Percentiles rank a stretch among this genome's conserved stretches.
These are phyloP conservation scores for Filosporella fistucella DNA, from an alignment of 495 filamentous ascomycete species.

Conservation along the genomic window DNA sequence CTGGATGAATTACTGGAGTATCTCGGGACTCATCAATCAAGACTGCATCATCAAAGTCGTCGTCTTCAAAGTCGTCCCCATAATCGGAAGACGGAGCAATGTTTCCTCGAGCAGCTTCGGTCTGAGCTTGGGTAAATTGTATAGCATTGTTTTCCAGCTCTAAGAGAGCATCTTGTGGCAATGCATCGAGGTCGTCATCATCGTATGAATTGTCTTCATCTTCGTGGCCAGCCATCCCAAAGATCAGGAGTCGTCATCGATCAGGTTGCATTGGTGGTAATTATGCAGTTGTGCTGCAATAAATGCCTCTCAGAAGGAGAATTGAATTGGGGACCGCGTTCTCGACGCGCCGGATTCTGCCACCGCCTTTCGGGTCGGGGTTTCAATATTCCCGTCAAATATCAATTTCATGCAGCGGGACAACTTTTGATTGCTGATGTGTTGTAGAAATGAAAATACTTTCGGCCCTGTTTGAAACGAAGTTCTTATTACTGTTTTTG, in stretches of 20 bases:
- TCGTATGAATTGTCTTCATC: slow-evolving; percentile 52
- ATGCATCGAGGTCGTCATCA: slow-evolving; percentile 57
- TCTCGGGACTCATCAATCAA: slow-evolving; percentile 31
- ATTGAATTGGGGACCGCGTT: background rate
- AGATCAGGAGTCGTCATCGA: slow-evolving; percentile 41
- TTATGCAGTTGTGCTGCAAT: background rate
- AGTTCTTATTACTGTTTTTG: too few species aligned
- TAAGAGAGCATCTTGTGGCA: slow-evolving; percentile 45
- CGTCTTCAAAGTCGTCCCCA: slow-evolving; percentile 51
- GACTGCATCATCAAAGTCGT: slow-evolving; percentile 45
- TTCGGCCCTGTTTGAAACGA: too few species aligned
- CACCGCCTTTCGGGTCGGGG: too few species aligned
- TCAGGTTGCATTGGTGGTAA: too few species aligned
- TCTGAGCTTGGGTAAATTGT: slow-evolving; percentile 40
- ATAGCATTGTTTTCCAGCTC: slow-evolving; percentile 53
- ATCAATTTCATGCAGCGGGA: too few species aligned
- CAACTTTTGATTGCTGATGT: too few species aligned
- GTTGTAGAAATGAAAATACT: too few species aligned
- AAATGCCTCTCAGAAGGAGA: background rate
- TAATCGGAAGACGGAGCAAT: slow-evolving; percentile 36
- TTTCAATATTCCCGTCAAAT: background rate
- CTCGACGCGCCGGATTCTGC: too few species aligned
- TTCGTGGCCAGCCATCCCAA: slow-evolving; percentile 54
- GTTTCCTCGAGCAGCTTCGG: slow-evolving; percentile 12
- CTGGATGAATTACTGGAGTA: slow-evolving; percentile 17